phyloP scores from a whole-genome alignment of 2,329 filamentous ascomycete genomes.

The Fusarium devonianum region DNA sequence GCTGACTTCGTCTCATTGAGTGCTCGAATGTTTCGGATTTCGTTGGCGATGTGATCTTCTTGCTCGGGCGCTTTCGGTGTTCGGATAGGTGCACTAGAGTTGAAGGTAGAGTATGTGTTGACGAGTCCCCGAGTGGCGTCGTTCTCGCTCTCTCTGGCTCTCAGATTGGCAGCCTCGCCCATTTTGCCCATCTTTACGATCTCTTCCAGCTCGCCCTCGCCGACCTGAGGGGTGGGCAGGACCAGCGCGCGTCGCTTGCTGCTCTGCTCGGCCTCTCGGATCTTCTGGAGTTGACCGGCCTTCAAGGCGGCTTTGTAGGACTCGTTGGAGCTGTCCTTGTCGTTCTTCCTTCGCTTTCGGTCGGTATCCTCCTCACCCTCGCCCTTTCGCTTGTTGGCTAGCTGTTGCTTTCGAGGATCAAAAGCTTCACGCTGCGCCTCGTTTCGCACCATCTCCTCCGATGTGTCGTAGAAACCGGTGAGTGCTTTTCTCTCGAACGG shows the following conservation, averaged over 20 bases:
- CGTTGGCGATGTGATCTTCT: conserved; percentile 95
- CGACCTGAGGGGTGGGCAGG: conserved; percentile 88
- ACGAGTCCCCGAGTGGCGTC: conserved; percentile 85
- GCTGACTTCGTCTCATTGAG: conserved; percentile 94
- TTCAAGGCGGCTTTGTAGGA: conserved; percentile 88
- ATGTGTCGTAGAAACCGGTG: conserved; percentile 91
- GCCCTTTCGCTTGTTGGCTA: conserved; percentile 91
- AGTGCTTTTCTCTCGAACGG: conserved; percentile 94
- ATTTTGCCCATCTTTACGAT: conserved; percentile 99
- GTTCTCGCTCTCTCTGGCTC: conserved; percentile 81
- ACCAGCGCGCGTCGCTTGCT: conserved; percentile 88
- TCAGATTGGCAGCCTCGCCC: conserved; percentile 81
- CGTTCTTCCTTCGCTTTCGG: conserved; percentile 87
- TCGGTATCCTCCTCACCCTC: conserved; percentile 84
- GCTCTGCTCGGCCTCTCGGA: conserved; percentile 95
- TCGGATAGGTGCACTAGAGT: conserved; percentile 84
- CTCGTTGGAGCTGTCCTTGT: conserved; percentile 80
- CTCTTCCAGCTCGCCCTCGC: conserved; percentile 91
- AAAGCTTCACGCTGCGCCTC: conserved; percentile 85
- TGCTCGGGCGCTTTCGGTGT: conserved; percentile 91
- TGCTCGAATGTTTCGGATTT: conserved; percentile 91
- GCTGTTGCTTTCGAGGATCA: conserved; percentile 90
- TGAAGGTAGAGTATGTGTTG: conserved; percentile 83
- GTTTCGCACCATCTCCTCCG: conserved; percentile 80
- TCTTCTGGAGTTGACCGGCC: conserved; percentile 91